phyloP scores from a whole-genome alignment of 164 flowering plant species.

The Vitis cinerea region DNA sequence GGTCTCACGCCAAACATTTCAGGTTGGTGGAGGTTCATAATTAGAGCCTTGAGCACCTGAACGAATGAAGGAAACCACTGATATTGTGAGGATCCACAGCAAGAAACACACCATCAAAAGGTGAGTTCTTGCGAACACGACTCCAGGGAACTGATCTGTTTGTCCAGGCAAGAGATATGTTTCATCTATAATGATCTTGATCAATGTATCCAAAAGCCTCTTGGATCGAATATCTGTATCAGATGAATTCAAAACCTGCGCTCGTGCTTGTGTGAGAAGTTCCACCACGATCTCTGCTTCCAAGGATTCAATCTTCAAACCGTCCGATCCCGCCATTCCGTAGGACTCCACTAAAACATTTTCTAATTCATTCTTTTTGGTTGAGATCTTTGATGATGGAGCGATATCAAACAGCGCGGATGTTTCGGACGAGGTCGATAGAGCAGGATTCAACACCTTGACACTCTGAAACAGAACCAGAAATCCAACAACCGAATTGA shows the following conservation, averaged over 20 bases:
- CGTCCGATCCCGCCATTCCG: neutral
- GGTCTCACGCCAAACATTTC: neutral
- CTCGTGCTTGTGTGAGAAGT: conserved; percentile 17
- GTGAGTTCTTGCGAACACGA: conserved; percentile 6
- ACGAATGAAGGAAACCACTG: conserved; percentile 8
- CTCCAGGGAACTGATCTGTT: conserved; percentile 13
- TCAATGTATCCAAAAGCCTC: conserved; percentile 26
- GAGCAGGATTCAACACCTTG: neutral
- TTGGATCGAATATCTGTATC: conserved; percentile 14
- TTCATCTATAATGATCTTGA: conserved; percentile 15
- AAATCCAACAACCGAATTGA: neutral
- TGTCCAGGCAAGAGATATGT: conserved; percentile 14
- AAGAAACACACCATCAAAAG: conserved; percentile 13
- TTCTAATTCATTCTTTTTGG: neutral
- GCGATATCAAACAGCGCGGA: conserved; percentile 6
- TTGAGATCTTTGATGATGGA: conserved; percentile 9
- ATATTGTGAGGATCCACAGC: conserved; percentile 18
- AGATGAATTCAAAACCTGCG: conserved; percentile 14
- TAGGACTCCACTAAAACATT: neutral
- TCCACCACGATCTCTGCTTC: conserved; percentile 20
- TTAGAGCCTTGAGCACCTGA: neutral
- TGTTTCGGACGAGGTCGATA: conserved; percentile 5
- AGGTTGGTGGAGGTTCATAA: conserved; percentile 32
- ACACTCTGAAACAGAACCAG: conserved; percentile 4
- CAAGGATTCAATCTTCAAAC: conserved; percentile 6